Conservation (phyloP, 257 asterid genomes). For the Anisodus acutangulus region DNA sequence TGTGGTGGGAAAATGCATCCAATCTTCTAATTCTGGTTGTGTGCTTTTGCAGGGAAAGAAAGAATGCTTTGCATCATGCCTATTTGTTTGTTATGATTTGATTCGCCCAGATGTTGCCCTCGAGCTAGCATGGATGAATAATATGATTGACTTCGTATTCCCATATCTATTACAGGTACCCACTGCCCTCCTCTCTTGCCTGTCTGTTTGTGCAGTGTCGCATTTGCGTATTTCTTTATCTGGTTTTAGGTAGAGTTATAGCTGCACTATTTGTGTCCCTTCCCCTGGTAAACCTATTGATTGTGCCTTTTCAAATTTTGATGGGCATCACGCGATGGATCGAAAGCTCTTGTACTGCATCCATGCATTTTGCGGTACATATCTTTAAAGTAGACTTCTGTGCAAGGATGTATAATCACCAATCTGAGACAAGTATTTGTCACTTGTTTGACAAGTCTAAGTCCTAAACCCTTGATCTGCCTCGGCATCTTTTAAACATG, state of each 20-base stretch:
- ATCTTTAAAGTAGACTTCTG: not conserved
- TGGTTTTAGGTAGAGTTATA: not conserved
- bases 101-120: constrained; percentile 96
- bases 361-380: not conserved
- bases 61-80: constrained; percentile 99
- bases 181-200: constrained; percentile 14
- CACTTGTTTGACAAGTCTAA: not conserved
- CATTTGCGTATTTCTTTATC: not conserved
- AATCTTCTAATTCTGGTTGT: constrained; percentile 2
- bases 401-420: not conserved
- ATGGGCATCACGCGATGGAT: too few species aligned
- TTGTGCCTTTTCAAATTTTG: not conserved
- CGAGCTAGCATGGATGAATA: constrained; percentile 97
- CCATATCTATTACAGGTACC: constrained; percentile 93
- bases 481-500: not conserved
- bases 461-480: constrained; percentile 17
- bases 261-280: constrained; percentile 14
- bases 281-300: not conserved
- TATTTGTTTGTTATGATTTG: constrained; percentile 93
- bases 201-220: not conserved
- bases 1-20: not conserved
- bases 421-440: not conserved
- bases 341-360: not conserved
- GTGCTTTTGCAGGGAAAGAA: constrained; percentile 84
- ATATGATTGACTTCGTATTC: constrained; percentile 94